phyloP scores from a whole-genome alignment of 768 basidiomycete species.

The Daedalea quercina region DNA sequence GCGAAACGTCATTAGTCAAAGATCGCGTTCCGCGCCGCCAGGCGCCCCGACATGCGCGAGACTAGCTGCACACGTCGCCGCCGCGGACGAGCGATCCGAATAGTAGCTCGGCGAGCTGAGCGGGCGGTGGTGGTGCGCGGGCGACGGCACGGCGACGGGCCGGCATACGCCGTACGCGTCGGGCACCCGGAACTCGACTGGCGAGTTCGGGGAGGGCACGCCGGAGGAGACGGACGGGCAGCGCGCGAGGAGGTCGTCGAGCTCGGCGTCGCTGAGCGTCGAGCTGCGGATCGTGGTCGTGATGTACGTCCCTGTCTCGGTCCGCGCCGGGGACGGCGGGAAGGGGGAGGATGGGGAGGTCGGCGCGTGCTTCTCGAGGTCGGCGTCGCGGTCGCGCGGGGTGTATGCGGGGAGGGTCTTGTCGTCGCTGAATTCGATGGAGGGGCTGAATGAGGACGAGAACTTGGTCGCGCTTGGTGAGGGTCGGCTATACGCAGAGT shows the following conservation, averaged over 20 bases:
- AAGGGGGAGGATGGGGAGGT: background rate
- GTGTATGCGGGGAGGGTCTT: background rate
- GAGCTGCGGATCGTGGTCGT: no score
- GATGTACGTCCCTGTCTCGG: background rate
- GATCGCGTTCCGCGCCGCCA: no score
- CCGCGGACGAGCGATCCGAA: no score
- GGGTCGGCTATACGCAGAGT: background rate
- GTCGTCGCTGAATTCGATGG: slow-evolving; percentile 1
- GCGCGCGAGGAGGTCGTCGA: background rate
- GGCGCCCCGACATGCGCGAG: no score
- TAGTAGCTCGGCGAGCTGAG: no score
- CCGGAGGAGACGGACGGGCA: background rate
- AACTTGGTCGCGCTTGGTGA: background rate
- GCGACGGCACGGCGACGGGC: background rate
- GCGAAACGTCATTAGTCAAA: no score
- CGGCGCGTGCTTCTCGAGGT: background rate
- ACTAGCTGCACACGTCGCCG: no score
- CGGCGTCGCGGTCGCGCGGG: background rate
- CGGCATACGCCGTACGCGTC: no score
- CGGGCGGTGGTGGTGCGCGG: background rate
- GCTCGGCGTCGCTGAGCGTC: no score
- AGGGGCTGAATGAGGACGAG: background rate
- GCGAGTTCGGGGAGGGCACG: background rate
- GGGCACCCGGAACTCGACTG: background rate
- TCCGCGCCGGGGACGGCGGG: background rate